Evolutionary conservation across 1,284 basidiomycete species (phyloP).

Genomic region (Dichomitus squalens): DNA sequence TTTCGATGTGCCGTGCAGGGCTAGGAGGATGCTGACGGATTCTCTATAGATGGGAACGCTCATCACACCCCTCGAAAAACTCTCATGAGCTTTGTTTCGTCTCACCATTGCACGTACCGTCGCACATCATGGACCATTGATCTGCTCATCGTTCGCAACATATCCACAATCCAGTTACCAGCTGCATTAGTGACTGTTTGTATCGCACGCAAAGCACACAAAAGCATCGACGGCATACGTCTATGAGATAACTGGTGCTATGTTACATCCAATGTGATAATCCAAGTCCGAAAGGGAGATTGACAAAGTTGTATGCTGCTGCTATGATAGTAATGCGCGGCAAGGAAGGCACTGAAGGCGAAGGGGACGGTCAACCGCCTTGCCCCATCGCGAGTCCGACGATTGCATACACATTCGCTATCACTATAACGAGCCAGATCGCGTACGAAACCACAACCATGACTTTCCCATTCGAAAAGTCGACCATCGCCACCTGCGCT

Average conservation of each 20-base stretch:
- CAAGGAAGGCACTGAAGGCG: too few relatives aligned
- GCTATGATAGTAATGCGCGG: neutral
- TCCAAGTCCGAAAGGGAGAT: conserved; percentile 6
- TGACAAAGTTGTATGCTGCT: conserved; percentile 1
- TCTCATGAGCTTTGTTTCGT: conserved; percentile 9
- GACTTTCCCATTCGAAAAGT: conserved; percentile 66
- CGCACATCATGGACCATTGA: neutral
- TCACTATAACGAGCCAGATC: conserved; percentile 64
- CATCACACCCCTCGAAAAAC: conserved; percentile 35
- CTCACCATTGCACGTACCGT: neutral
- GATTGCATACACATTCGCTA: conserved; percentile 72
- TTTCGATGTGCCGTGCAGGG: conserved; percentile 9
- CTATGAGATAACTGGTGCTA: neutral
- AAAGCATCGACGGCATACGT: neutral
- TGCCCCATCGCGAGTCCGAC: conserved; percentile 48
- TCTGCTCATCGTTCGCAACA: neutral
- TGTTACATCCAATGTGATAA: neutral
- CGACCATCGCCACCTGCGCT: conserved; percentile 40
- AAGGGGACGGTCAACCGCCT: conserved; percentile 6
- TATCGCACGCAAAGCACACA: neutral
- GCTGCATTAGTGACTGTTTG: neutral
- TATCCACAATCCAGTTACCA: too few relatives aligned
- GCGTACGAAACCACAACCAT: conserved; percentile 55
- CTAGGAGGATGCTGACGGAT: neutral
- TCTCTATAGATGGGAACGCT: conserved; percentile 31